These are phyloP conservation scores for Penicillium egyptiacum DNA, from an alignment of 495 filamentous ascomycete genomes.

Conservation along the genomic window DNA sequence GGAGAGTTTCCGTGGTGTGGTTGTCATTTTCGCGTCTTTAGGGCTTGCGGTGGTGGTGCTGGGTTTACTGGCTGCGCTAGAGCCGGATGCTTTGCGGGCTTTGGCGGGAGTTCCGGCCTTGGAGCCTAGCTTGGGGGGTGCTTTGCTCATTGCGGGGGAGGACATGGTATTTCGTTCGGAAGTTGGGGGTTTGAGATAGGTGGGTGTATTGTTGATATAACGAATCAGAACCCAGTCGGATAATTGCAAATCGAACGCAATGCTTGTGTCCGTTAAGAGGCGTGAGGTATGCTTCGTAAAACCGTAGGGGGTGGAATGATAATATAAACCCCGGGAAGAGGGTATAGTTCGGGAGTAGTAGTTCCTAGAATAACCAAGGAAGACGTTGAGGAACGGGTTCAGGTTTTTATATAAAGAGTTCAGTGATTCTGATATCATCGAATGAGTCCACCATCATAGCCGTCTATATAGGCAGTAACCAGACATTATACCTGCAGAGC, in stretches of 20 bases:
- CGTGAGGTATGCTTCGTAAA: slow-evolving; percentile 8
- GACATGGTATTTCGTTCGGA: slow-evolving; percentile 21
- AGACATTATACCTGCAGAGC: slow-evolving; percentile 14
- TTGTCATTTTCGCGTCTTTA: slow-evolving; percentile 29
- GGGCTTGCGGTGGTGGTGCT: slow-evolving; percentile 26
- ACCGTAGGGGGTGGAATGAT: neutral
- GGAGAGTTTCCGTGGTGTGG: slow-evolving; percentile 26
- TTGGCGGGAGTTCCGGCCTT: slow-evolving; percentile 49
- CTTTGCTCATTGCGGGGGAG: slow-evolving; percentile 26
- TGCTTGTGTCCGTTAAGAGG: neutral
- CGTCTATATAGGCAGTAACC: slow-evolving; percentile 17
- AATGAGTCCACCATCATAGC: neutral
- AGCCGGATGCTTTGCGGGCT: slow-evolving; percentile 47
- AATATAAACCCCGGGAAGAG: slow-evolving; percentile 1
- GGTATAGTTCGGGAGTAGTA: neutral
- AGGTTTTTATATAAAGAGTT: slow-evolving; percentile 8
- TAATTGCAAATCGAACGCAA: neutral
- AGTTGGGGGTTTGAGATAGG: neutral
- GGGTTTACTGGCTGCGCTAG: slow-evolving; percentile 36
- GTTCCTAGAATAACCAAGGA: neutral
- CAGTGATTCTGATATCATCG: slow-evolving; percentile 23
- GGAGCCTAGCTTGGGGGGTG: slow-evolving; percentile 28
- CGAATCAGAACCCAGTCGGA: neutral
- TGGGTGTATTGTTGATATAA: neutral
- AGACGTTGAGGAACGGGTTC: slow-evolving; percentile 2